Evolutionary conservation across 148 eudicot genomes (phyloP).

Genomic region (Fagopyrum esculentum): DNA sequence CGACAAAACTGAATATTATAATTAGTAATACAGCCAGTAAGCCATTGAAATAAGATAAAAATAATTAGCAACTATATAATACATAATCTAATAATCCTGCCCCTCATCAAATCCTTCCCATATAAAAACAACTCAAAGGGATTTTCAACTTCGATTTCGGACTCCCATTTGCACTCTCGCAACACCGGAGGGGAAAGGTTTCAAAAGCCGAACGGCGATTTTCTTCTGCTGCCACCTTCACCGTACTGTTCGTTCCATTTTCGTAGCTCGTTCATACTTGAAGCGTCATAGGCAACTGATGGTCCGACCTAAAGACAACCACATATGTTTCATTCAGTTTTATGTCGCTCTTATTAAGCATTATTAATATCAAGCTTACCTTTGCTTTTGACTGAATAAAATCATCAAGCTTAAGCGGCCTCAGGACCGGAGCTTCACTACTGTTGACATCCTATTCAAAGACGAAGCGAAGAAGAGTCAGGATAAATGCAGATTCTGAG

Average conservation of each 20-base stretch:
- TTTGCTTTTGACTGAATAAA: conserved; percentile 81
- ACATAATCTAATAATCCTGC: conserved; percentile 4
- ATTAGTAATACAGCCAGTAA: not conserved
- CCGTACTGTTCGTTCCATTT: conserved; percentile 99
- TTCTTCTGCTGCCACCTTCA: conserved; percentile 91
- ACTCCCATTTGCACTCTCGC: not conserved
- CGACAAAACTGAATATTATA: not conserved
- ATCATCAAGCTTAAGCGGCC: conserved; percentile 83
- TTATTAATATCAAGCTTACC: conserved; percentile 29
- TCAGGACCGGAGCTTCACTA: conserved; percentile 34
- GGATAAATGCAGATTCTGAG: not conserved
- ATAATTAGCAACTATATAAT: not conserved
- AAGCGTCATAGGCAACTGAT: conserved; percentile 85
- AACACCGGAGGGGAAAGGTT: not conserved
- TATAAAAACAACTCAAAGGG: not conserved
- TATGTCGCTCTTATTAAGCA: not conserved
- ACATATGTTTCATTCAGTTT: not conserved
- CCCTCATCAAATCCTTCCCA: not conserved
- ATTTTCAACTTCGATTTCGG: not conserved
- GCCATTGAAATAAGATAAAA: not conserved
- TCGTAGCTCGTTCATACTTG: conserved; percentile 92
- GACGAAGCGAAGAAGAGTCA: conserved; percentile 10
- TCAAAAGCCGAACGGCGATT: conserved; percentile 87
- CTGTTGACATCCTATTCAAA: conserved; percentile 39
- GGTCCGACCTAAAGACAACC: conserved; percentile 70